Evolutionary conservation across 805 yeast species (phyloP), one percentile per base, ranked within the genome.

Genomic region (Monosporozyma aerobia): DNA sequence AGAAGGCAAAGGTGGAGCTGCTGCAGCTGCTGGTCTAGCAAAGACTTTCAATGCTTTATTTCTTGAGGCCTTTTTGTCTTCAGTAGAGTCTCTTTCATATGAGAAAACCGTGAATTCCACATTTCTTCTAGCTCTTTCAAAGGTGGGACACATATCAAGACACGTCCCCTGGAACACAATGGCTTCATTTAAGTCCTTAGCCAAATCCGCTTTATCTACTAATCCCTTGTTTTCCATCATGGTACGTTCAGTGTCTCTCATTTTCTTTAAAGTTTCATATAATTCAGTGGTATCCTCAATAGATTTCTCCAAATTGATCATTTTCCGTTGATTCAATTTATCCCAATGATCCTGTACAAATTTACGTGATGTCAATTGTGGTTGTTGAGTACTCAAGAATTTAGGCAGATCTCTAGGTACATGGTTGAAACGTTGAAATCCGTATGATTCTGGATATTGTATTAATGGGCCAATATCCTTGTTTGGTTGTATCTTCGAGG

Each of bases 11-110:
- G 98, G 95, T 1, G 97, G 98, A 1, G 97, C 96, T 60, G 94
- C 97, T 6, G 98, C 99, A 0, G 98, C 97, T 16, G 96, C 96
- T 0, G 99, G 97, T 60, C 99, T 76, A 23, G 95, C 86, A 64
- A 94, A 94, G 1, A 96, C 95, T 69, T 94, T 94, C 6, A 94
- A 79, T 0, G 97, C 96, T 46, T 74, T 72, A 0, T 63, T 62
- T 30, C 78, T 66, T 0, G 87, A 76, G 5, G 89, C 84, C 56
- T 72, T 76, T 4, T 80, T 80, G 2, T 80, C 74, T 0, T 71
- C 71, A 1, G 54, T 54, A 2, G 82, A 79, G 55, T 85, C 89
- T 57, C 76, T 83, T 69, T 94, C 99, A 59, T 83, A 76, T 9
- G 77, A 74, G 53, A 87, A 84, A 39, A 90, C 94, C 59, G 90